Evolutionary conservation across 2,329 filamentous ascomycete genomes (phyloP).

Genomic region (Pseudogymnoascus sp.): DNA sequence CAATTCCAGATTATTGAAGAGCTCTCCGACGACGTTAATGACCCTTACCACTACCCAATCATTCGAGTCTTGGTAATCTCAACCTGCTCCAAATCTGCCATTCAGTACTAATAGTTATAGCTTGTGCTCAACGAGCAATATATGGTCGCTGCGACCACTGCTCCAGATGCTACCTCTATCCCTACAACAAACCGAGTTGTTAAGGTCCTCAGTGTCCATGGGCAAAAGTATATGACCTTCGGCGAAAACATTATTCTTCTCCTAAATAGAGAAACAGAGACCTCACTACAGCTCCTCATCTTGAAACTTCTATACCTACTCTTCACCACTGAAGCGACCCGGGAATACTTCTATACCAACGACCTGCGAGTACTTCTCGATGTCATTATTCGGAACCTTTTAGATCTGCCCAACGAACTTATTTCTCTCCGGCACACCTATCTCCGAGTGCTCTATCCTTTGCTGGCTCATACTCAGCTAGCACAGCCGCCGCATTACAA

Average conservation of each 20-base stretch:
- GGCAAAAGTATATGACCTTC: conserved; percentile 81
- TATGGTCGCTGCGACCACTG: conserved; percentile 66
- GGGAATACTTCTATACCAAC: conserved; percentile 98
- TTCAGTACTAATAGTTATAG: conserved; percentile 37
- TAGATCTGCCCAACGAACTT: conserved; percentile 84
- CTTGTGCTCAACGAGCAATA: conserved; percentile 97
- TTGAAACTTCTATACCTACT: conserved; percentile 91
- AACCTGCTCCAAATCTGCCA: conserved; percentile 13
- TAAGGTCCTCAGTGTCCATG: conserved; percentile 77
- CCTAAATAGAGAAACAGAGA: conserved; percentile 90
- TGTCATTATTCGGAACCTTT: conserved; percentile 92
- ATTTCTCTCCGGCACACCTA: conserved; percentile 81
- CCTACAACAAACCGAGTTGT: conserved; percentile 86
- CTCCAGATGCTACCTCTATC: conserved; percentile 25
- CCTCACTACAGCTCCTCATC: conserved; percentile 89
- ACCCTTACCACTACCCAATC: conserved; percentile 92
- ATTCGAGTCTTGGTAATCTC: conserved; percentile 77
- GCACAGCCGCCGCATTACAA: conserved; percentile 86
- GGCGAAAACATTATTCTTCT: conserved; percentile 95
- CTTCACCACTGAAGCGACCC: conserved; percentile 84
- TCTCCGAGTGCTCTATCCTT: conserved; percentile 80
- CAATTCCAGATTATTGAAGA: conserved; percentile 85
- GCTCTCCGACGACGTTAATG: conserved; percentile 75
- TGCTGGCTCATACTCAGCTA: conserved; percentile 87
- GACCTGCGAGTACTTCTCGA: conserved; percentile 90